phyloP scores from a whole-genome alignment of 2,329 filamentous ascomycete species.

The Scedosporium apiospermum region DNA sequence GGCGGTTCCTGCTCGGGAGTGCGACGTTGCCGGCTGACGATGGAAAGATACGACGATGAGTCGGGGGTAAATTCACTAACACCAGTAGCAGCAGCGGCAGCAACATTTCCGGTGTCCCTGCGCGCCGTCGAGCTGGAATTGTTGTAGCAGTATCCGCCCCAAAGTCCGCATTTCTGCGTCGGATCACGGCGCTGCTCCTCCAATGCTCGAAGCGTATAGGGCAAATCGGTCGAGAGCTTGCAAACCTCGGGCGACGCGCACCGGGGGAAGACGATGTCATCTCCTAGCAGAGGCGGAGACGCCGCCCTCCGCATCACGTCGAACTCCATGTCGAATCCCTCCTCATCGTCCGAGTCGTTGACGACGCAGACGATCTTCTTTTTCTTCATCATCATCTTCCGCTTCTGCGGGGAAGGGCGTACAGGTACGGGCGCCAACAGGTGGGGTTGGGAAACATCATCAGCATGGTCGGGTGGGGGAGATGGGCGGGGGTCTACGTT shows the following conservation, averaged over 20 bases:
- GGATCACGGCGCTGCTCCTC: slow-evolving; percentile 43
- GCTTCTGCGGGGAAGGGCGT: neutral
- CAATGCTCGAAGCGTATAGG: slow-evolving; percentile 36
- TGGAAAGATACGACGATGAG: neutral
- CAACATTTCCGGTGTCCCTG: neutral
- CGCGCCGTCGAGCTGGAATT: neutral
- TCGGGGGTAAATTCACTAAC: neutral
- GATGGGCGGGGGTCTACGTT: neutral
- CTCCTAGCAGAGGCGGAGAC: slow-evolving; percentile 81
- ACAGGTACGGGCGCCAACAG: neutral
- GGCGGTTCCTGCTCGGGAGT: neutral
- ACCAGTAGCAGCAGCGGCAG: neutral
- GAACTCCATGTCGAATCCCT: slow-evolving; percentile 8
- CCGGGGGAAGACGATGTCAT: slow-evolving; percentile 68
- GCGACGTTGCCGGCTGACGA: neutral
- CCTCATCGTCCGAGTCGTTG: slow-evolving; percentile 7
- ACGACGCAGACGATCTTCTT: neutral
- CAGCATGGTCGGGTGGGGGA: neutral
- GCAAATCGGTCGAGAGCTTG: slow-evolving; percentile 71
- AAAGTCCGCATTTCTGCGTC: slow-evolving; percentile 56
- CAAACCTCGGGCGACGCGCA: slow-evolving; percentile 79
- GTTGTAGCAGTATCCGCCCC: slow-evolving; percentile 59
- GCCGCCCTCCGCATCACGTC: slow-evolving; percentile 35
- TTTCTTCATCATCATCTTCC: neutral
- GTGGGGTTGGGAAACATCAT: neutral